Percentiles rank a stretch among this genome's conserved stretches.
These are phyloP conservation scores for Monilinia laxa DNA, from an alignment of 2,329 filamentous ascomycete species.

Conservation along the genomic window DNA sequence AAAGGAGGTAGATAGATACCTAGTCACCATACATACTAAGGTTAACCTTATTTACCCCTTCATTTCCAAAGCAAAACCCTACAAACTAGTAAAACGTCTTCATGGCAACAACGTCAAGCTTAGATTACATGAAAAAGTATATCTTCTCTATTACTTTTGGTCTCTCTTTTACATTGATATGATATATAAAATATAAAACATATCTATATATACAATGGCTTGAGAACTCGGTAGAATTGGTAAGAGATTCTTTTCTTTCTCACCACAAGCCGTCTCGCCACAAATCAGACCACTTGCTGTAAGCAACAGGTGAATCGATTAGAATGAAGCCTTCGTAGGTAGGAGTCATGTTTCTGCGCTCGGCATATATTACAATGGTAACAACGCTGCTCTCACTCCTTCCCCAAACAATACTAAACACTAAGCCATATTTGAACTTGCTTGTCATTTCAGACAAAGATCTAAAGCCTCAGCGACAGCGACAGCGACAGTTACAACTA, in stretches of 20 bases:
- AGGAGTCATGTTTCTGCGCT: background rate
- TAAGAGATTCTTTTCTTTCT: too few species aligned
- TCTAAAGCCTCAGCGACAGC: background rate
- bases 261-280: conserved; percentile 7
- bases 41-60: too few species aligned
- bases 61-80: background rate
- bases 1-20: too few species aligned
- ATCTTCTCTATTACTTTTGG: too few species aligned
- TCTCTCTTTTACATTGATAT: background rate
- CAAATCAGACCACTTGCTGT: conserved; percentile 11
- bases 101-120: background rate
- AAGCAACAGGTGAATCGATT: background rate
- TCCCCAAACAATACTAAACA: background rate
- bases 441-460: background rate
- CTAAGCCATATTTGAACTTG: background rate
- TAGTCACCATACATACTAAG: too few species aligned
- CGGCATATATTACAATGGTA: background rate
- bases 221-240: background rate
- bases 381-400: background rate
- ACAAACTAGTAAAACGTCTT: background rate
- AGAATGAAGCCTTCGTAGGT: background rate
- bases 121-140: background rate
- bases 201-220: background rate
- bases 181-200: too few species aligned
- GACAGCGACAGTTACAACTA: background rate